Base-by-base conservation (phyloP, 2,329 filamentous ascomycete genomes). In the Neofusicoccum cordaticola region DNA sequence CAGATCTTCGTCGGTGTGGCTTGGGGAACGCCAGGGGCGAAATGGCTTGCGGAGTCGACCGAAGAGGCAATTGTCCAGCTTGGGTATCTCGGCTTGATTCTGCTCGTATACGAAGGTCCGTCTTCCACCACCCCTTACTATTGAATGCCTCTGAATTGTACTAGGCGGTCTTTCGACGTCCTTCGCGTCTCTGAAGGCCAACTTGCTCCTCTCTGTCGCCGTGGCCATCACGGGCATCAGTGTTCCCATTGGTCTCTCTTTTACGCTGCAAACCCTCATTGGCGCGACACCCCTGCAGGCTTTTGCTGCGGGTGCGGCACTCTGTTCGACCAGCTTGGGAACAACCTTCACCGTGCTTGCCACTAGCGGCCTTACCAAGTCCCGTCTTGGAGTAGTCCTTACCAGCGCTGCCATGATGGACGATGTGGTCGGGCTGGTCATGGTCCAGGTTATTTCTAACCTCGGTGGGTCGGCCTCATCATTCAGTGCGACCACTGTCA, bases 331-430 rank as follows among this genome's bases (percentile, higher is more conserved):
- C 0, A 90, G 87, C 64, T 79, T 93, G 0, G 90, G 90, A 4
- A 93, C 90, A 0, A 89, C 86, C 0, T 89, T 89, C 68, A 84
- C 86, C 0, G 82, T 90, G 3, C 76, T 90, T 0, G 85, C 83
- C 0, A 88, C 91, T 8, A 87, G 86, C 2, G 81, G 81, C 1
- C 74, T 89, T 11, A 78, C 78, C n/a, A 73, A 78, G 1, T 87
- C 83, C 8, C 77, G 85, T 1, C 72, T 88, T 0, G 91, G 78
- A 64, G 86, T 77, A 8, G 85, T 95, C 0, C 81, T 93, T 0
- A 85, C 86, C 2, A 88, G 85, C 65, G 90, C 90, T 0, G 91
- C 91, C 0, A 91, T 95, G 85, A 85, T 95, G 78, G 91, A 95
- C 72, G 91, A 95, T 76, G 88, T 94, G 0, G 84, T 91, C 1